These are phyloP conservation scores for Lojkania enalia DNA, from an alignment of 2,329 filamentous ascomycete genomes.

Conservation along the genomic window DNA sequence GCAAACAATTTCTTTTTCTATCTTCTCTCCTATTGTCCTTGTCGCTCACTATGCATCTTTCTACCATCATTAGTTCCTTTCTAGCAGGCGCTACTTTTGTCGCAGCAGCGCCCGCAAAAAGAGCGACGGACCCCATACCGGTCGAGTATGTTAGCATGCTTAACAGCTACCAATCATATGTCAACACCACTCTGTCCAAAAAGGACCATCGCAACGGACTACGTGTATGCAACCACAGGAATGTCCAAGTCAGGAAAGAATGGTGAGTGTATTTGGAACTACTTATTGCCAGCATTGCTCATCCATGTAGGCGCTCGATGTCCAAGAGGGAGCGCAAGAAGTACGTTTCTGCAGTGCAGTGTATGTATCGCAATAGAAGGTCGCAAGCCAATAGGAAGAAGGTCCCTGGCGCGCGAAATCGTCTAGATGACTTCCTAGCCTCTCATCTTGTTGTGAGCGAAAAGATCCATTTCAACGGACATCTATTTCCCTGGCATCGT, in stretches of 20 bases:
- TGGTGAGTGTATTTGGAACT: constrained; percentile 34
- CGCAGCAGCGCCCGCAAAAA: neutral
- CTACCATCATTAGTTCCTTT: neutral
- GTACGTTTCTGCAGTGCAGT: constrained; percentile 26
- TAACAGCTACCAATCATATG: constrained; percentile 4
- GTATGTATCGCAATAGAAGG: constrained; percentile 12
- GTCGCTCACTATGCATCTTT: neutral
- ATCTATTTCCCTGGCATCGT: constrained; percentile 42
- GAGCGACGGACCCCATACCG: neutral
- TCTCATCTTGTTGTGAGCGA: constrained; percentile 20
- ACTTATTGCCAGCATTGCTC: neutral
- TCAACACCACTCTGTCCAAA: constrained; percentile 4
- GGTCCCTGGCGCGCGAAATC: constrained; percentile 12
- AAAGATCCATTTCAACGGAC: constrained; percentile 18
- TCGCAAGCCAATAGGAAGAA: constrained; percentile 7
- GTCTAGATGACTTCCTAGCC: constrained; percentile 23
- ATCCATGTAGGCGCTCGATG: constrained; percentile 10
- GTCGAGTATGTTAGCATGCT: constrained; percentile 2
- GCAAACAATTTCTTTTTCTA: neutral
- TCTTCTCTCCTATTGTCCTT: neutral
- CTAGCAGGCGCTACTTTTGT: neutral
- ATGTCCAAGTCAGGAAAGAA: constrained; percentile 43
- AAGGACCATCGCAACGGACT: neutral
- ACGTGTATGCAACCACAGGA: constrained; percentile 36
- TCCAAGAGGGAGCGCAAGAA: constrained; percentile 10